A percentile compares a stretch with the other conserved stretches of the same genome.
Evolutionary conservation across 1,284 basidiomycete genomes (phyloP).

Genomic region (Boletus sp.): DNA sequence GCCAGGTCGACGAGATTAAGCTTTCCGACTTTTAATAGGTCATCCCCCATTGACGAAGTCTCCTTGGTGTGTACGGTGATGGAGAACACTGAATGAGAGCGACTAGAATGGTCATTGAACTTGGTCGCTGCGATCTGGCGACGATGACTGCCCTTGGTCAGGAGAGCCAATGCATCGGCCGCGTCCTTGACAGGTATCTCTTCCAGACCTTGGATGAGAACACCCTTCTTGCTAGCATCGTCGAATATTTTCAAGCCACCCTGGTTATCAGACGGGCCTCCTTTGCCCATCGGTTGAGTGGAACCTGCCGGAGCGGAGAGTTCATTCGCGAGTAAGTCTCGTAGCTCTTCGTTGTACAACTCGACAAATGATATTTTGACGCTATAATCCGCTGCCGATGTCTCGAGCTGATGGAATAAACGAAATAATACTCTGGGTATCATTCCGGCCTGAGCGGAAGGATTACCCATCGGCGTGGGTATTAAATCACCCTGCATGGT

Average conservation of each 20-base stretch:
- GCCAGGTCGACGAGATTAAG: constrained; percentile 97
- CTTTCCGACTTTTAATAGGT: constrained; percentile 90
- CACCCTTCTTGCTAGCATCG: constrained; percentile 81
- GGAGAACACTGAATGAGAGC: constrained; percentile 98
- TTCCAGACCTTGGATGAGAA: constrained; percentile 93
- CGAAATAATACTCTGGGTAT: constrained; percentile 95
- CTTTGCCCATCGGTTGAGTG: constrained; percentile 70
- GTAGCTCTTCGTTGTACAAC: constrained; percentile 99
- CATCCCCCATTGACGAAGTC: constrained; percentile 73
- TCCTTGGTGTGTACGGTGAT: constrained; percentile 94
- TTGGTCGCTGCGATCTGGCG: constrained; percentile 95
- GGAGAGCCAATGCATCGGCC: constrained; percentile 78
- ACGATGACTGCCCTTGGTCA: constrained; percentile 86
- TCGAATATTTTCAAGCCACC: constrained; percentile 87
- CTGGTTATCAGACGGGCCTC: constrained; percentile 38
- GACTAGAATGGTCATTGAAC: constrained; percentile 96
- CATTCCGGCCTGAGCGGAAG: constrained; percentile 89
- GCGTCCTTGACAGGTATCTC: constrained; percentile 85
- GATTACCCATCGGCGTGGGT: constrained; percentile 82
- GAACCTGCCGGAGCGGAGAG: constrained; percentile 57
- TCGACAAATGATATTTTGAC: constrained; percentile 96
- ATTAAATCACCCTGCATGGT: constrained; percentile 93
- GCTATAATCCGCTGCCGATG: constrained; percentile 76
- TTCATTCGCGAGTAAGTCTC: constrained; percentile 82
- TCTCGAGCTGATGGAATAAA: constrained; percentile 87